phyloP scores from a whole-genome alignment of 805 yeast species.

The Lipomyces anomalus region DNA sequence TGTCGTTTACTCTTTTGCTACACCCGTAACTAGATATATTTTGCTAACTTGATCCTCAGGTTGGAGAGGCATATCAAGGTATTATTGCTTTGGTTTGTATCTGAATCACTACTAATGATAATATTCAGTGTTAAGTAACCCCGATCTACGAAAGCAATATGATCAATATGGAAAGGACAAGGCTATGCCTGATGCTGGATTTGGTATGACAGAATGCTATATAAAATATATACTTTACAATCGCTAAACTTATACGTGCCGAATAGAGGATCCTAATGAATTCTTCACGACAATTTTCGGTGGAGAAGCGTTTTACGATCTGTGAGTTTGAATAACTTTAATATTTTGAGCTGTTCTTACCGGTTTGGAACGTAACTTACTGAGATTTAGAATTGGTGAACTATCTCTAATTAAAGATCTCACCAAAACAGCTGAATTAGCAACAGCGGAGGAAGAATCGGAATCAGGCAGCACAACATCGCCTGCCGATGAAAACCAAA shows the following conservation, averaged over 20 bases:
- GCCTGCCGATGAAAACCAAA: too few relatives aligned
- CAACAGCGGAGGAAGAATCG: conserved; percentile 33
- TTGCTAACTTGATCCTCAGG: conserved; percentile 11
- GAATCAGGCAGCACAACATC: too few relatives aligned
- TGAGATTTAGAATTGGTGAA: conserved; percentile 67
- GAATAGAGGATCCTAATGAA: conserved; percentile 67
- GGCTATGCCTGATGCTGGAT: conserved; percentile 64
- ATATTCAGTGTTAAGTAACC: conserved; percentile 64
- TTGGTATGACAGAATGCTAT: conserved; percentile 34
- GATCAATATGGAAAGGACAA: conserved; percentile 81
- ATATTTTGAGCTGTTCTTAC: conserved; percentile 24
- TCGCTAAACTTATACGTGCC: neutral
- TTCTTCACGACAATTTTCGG: conserved; percentile 83
- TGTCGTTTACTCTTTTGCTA: conserved; percentile 1
- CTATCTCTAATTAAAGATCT: conserved; percentile 71
- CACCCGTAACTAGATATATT: neutral
- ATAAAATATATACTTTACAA: neutral
- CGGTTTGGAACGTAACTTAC: neutral
- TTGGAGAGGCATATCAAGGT: conserved; percentile 46
- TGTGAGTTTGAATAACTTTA: conserved; percentile 18
- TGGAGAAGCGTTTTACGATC: conserved; percentile 79
- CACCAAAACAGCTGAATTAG: conserved; percentile 52
- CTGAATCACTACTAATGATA: neutral
- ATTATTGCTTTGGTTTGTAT: neutral
- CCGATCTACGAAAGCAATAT: conserved; percentile 60